Evolutionary conservation across 495 filamentous ascomycete species (phyloP).

Genomic region (Lasiosphaeria miniovina): DNA sequence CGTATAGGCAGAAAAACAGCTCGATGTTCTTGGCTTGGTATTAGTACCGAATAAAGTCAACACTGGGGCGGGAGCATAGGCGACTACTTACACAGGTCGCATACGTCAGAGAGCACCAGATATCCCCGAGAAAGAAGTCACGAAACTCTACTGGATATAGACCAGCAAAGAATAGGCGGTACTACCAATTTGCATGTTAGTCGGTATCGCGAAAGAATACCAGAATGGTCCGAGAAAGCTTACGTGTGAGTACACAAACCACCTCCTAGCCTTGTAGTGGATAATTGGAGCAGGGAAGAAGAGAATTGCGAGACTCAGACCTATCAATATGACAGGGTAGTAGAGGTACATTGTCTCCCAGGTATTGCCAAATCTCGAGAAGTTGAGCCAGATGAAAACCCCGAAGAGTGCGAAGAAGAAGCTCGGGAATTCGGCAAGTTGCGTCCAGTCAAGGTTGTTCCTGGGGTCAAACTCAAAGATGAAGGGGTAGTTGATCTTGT

Average conservation of each 20-base stretch:
- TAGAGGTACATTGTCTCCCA: constrained; percentile 71
- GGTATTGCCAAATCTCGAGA: constrained; percentile 54
- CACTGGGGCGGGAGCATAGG: not conserved
- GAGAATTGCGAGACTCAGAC: constrained; percentile 59
- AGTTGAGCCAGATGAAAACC: constrained; percentile 83
- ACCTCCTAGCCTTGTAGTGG: constrained; percentile 73
- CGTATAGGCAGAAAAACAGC: constrained; percentile 93
- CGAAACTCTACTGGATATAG: constrained; percentile 92
- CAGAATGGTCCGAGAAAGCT: constrained; percentile 26
- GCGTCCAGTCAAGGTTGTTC: constrained; percentile 82
- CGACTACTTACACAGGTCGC: constrained; percentile 68
- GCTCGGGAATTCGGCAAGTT: constrained; percentile 79
- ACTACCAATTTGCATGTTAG: constrained; percentile 52
- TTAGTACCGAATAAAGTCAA: constrained; percentile 2
- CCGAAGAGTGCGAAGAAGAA: constrained; percentile 77
- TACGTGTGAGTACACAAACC: constrained; percentile 83
- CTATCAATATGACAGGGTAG: constrained; percentile 82
- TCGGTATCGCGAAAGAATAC: not conserved
- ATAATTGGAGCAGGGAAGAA: constrained; percentile 72
- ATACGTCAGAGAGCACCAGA: constrained; percentile 94
- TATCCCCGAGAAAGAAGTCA: constrained; percentile 96
- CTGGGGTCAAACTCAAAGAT: constrained; percentile 93
- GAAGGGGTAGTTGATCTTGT: constrained; percentile 92
- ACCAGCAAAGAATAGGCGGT: constrained; percentile 78
- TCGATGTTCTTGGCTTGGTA: constrained; percentile 64